phyloP scores from a whole-genome alignment of 768 basidiomycete genomes.

The Auricularia sp. region DNA sequence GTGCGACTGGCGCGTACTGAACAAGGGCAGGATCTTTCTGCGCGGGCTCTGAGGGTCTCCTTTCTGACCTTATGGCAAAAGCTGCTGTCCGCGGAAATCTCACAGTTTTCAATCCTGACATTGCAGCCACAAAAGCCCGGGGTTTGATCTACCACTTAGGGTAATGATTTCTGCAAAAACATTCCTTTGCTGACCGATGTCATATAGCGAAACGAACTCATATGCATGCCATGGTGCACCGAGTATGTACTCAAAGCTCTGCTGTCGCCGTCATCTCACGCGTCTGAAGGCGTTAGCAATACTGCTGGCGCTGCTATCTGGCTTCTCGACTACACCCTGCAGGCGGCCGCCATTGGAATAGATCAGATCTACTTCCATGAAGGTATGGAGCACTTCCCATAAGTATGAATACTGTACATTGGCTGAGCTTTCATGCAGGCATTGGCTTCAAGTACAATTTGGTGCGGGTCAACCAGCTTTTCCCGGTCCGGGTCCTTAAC shows the following conservation, averaged over 20 bases:
- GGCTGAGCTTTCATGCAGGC: background rate
- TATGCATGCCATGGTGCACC: conserved; percentile 40
- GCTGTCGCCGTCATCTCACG: conserved; percentile 5
- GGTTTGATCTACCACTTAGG: conserved; percentile 24
- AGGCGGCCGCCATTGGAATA: conserved; percentile 40
- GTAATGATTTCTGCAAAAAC: background rate
- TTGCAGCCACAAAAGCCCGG: conserved; percentile 33
- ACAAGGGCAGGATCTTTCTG: conserved; percentile 38
- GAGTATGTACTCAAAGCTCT: background rate
- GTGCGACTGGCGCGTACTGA: background rate
- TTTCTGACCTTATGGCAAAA: conserved; percentile 62
- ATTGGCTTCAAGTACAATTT: background rate
- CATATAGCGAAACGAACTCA: conserved; percentile 41
- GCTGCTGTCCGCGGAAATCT: conserved; percentile 46
- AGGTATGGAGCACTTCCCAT: background rate
- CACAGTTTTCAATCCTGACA: conserved; percentile 40
- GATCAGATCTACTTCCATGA: conserved; percentile 29
- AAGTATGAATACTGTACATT: no score
- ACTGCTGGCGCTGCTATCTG: conserved; percentile 62
- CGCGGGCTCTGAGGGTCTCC: conserved; percentile 37
- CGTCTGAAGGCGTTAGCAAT: conserved; percentile 42
- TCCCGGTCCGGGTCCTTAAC: no score
- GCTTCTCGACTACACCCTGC: conserved; percentile 56
- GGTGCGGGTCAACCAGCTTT: no score
- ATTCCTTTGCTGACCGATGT: conserved; percentile 18